These are phyloP conservation scores for Beauveria scarabaeidicola DNA, from an alignment of 2,329 filamentous ascomycete species.

Conservation along the genomic window DNA sequence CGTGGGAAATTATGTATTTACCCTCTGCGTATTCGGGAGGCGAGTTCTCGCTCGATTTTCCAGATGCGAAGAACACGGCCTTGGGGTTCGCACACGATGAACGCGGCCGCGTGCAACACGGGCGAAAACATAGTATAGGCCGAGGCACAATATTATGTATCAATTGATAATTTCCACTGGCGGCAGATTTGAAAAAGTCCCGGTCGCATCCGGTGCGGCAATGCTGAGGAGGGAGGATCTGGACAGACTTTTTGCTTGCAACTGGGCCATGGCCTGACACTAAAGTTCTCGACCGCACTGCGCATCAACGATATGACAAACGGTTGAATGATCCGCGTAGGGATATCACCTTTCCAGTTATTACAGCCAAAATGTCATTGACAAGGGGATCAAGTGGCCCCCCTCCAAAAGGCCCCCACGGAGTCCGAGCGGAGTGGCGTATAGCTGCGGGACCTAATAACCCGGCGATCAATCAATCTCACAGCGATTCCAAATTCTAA, in stretches of 20 bases:
- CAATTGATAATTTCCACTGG: not conserved
- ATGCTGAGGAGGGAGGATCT: not conserved
- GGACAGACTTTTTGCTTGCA: not conserved
- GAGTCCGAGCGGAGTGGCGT: conserved; percentile 9
- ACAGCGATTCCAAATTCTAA: conserved; percentile 5
- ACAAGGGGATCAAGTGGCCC: not conserved
- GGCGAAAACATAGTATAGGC: not conserved
- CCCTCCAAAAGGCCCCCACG: not conserved
- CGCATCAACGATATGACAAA: no score
- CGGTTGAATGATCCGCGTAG: not conserved
- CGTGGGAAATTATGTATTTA: not conserved
- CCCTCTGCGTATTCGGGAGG: not conserved
- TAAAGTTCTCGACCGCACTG: no score
- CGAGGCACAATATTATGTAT: not conserved
- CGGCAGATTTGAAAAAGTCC: not conserved
- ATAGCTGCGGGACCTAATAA: conserved; percentile 3
- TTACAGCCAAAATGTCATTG: not conserved
- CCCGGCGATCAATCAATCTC: conserved; percentile 5
- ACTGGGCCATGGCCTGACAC: no score
- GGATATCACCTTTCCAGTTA: not conserved
- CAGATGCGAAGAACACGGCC: not conserved
- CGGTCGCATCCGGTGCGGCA: not conserved
- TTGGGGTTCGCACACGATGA: not conserved
- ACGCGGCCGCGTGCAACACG: not conserved
- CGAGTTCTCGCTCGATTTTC: conserved; percentile 3